Base-by-base conservation (phyloP, 139 green algal genomes). In the Medakamo hakoo region DNA sequence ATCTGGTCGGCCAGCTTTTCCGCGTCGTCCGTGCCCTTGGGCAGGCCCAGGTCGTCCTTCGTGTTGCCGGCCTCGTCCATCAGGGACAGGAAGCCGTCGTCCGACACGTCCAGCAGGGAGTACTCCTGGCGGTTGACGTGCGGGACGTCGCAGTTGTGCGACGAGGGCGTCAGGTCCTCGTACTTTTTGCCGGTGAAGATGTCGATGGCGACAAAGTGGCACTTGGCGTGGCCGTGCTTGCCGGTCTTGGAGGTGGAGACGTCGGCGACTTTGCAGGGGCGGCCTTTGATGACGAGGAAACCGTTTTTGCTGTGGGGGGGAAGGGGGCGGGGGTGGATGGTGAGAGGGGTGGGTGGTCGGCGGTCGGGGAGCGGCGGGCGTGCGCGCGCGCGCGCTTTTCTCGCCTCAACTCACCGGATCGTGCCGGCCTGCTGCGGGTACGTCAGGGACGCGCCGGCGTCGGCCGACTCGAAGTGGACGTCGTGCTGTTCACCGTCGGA, bases 141-240 rank as follows among this genome's bases (percentile, higher is more conserved):
- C 57, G 71, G 71, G 27, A 78, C 92, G 55, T 97, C 90, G 63
- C 82, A 88, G 79, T 99, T 99, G 83, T 97, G 89, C 30, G 91
- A 94, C 21, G 93, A 98, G 57, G 91, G 90, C 4, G 83, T 85
- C 78, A 98, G 88, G 63, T 97, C 91, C 75, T 99, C 93, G 65
- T 94, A 71, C 80, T 98, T 99, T 88, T 97, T 99, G 72, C 78
- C 78, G 31, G 88, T 96, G 86, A 98, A 99, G 69, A 99, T 97
- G 70, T 98, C 92, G 52, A 94, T 85, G 48, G 71, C 90, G 4
- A 88, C 74, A 67, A 99, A 99, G 73, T 96, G 85, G 76, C 93
- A 99, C 88, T 99, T 99, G 48, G 93, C 93, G 81, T 98, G 88
- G 60, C 93, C 93, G 88, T 99, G 93, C 89, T 99, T 99, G 68